Conservation (phyloP, 345 rosid genomes). For the Citrus trifoliata region DNA sequence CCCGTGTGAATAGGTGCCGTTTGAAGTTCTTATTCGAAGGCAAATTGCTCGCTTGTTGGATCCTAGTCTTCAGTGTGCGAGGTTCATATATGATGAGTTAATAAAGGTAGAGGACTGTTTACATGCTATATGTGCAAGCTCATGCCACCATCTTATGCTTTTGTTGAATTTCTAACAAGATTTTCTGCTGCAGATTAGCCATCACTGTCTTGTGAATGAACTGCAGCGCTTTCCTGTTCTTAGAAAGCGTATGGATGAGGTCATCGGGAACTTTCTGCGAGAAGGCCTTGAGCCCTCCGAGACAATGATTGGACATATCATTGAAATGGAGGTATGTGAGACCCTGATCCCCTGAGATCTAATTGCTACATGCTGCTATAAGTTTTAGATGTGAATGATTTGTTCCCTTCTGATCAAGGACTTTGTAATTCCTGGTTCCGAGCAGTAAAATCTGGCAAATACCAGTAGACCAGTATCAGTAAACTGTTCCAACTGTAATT, state of each 20-base stretch:
- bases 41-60: constrained; percentile 90
- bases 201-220: constrained; percentile 70
- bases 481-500: background rate
- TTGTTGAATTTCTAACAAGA: background rate
- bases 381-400: background rate
- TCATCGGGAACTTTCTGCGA: constrained; percentile 71
- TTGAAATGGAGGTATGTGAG: constrained; percentile 84
- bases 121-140: background rate
- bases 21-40: constrained; percentile 92
- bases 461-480: background rate
- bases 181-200: constrained; percentile 69
- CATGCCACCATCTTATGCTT: background rate
- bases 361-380: background rate
- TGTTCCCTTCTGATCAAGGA: background rate
- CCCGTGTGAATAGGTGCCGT: constrained; percentile 60
- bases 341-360: background rate
- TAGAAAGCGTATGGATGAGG: constrained; percentile 94
- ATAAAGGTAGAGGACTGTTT: constrained; percentile 50
- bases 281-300: constrained; percentile 94
- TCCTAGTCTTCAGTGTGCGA: constrained; percentile 95
- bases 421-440: background rate
- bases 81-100: constrained; percentile 93
- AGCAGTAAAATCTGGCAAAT: background rate
- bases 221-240: constrained; percentile 81
- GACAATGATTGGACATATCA: constrained; percentile 84